Conservation (phyloP, 345 rosid species). For the Psidium friedrichsthalianum region DNA sequence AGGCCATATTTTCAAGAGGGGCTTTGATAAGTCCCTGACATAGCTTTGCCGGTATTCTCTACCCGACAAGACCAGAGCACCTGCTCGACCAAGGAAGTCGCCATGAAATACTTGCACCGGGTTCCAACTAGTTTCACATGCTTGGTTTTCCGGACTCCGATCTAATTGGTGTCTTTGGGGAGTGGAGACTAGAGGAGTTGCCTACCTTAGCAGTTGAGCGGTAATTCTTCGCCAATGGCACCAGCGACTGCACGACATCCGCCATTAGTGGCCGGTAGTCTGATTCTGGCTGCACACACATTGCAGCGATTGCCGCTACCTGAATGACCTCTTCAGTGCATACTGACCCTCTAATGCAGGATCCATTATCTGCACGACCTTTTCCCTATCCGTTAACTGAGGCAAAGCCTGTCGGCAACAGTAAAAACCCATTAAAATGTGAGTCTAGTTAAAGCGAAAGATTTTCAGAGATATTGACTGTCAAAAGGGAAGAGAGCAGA, state of each 20-base stretch:
- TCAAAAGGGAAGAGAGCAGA: neutral
- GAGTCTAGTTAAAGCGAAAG: neutral
- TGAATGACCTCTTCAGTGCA: slow-evolving; percentile 72
- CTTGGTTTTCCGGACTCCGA: slow-evolving; percentile 24
- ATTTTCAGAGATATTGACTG: neutral
- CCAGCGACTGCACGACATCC: slow-evolving; percentile 80
- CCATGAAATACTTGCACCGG: neutral
- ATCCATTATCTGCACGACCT: slow-evolving; percentile 82
- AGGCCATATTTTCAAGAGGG: neutral
- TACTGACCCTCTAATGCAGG: slow-evolving; percentile 72
- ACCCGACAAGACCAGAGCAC: neutral
- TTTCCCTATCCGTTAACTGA: slow-evolving; percentile 62
- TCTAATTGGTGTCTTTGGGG: slow-evolving; percentile 20
- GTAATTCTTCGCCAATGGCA: slow-evolving; percentile 62
- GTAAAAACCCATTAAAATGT: neutral
- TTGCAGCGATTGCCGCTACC: slow-evolving; percentile 92
- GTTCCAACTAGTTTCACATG: slow-evolving; percentile 3
- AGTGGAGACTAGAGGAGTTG: slow-evolving; percentile 39
- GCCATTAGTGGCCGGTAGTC: slow-evolving; percentile 96
- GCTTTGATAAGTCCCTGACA: neutral
- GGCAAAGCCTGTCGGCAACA: slow-evolving; percentile 49
- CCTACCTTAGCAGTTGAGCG: slow-evolving; percentile 41
- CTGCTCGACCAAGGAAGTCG: neutral
- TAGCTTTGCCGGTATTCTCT: neutral
- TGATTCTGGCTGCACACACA: slow-evolving; percentile 89